Percentiles rank a stretch among this genome's conserved stretches.
Evolutionary conservation across 2,329 filamentous ascomycete species (phyloP).

Genomic region (Pseudogymnoascus sp.): DNA sequence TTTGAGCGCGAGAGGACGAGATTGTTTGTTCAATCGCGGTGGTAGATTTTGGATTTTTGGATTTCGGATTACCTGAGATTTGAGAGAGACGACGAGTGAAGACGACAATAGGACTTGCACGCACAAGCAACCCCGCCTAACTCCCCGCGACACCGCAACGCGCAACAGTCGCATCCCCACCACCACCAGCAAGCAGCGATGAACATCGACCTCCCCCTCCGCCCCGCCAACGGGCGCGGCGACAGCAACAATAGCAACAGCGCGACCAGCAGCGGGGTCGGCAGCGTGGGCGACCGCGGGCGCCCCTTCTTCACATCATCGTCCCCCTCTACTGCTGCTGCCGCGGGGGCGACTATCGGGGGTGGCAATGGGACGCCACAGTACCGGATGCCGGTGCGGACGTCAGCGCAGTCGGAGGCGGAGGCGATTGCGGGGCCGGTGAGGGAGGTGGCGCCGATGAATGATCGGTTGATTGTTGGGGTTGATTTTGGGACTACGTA

Average conservation of each 20-base stretch:
- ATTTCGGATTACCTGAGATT: background rate
- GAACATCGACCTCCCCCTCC: conserved; percentile 28
- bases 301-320: conserved; percentile 35
- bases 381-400: background rate
- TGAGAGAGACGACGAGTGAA: background rate
- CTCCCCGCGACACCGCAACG: background rate
- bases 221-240: conserved; percentile 18
- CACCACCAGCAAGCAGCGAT: conserved; percentile 13
- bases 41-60: background rate
- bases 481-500: conserved; percentile 83
- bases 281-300: background rate
- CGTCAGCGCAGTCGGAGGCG: background rate
- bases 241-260: conserved; percentile 13
- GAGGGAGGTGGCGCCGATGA: conserved; percentile 42
- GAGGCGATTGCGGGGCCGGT: conserved; percentile 57
- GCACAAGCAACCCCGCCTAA: background rate
- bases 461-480: conserved; percentile 65
- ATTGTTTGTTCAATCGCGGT: no score
- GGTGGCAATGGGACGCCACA: background rate
- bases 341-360: background rate
- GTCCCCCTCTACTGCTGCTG: conserved; percentile 45
- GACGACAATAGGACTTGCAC: background rate
- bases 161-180: background rate
- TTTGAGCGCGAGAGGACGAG: no score
- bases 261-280: background rate